Evolutionary conservation across 805 yeast genomes (phyloP).

Genomic region (Yarrowia deformans): DNA sequence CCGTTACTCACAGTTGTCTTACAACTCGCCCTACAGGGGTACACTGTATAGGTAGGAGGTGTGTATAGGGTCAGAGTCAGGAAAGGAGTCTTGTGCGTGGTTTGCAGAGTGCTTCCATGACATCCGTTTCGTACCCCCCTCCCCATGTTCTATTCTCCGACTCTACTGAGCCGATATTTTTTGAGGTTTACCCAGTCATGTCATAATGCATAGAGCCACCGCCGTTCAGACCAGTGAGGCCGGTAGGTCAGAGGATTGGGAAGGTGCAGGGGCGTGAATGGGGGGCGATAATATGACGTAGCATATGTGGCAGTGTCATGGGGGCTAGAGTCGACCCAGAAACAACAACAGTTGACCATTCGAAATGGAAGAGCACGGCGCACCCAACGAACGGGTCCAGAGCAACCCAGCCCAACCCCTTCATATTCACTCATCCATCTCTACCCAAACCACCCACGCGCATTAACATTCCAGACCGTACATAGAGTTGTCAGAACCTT

Average conservation of each 20-base stretch:
- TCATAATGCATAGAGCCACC: constrained; percentile 23
- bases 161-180: background rate
- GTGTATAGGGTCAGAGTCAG: background rate
- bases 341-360: background rate
- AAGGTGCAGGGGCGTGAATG: constrained; percentile 22
- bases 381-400: background rate
- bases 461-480: constrained; percentile 34
- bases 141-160: background rate
- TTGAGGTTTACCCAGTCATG: constrained; percentile 7
- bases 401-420: background rate
- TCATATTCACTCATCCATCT: constrained; percentile 13
- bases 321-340: background rate
- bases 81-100: background rate
- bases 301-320: background rate
- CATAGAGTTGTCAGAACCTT: constrained; percentile 19
- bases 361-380: background rate
- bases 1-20: constrained; percentile 4
- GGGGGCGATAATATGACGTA: background rate
- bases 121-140: background rate
- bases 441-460: constrained; percentile 32
- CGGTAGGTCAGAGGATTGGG: constrained; percentile 30
- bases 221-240: constrained; percentile 12
- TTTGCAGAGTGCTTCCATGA: background rate
- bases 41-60: constrained; percentile 23
- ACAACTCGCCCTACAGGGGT: constrained; percentile 15